Evolutionary conservation across 805 yeast species (phyloP).

Genomic region (baker's yeast (Saccharomyces cerevisiae)): DNA sequence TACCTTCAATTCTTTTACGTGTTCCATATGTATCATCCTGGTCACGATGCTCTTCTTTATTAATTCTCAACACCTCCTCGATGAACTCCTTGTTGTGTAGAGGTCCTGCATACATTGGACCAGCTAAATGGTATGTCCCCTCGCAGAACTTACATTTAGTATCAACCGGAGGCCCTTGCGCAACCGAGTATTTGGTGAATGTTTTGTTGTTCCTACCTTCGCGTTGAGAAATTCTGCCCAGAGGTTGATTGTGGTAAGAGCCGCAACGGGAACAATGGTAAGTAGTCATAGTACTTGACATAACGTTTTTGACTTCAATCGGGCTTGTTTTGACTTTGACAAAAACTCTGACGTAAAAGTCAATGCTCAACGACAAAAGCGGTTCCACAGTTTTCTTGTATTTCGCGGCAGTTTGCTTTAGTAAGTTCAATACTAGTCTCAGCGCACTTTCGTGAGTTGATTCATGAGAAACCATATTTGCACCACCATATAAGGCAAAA

Average conservation of each 20-base stretch:
- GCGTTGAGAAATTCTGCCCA: constrained; percentile 54
- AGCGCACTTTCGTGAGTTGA: constrained; percentile 91
- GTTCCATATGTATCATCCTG: constrained; percentile 59
- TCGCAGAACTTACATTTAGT: constrained; percentile 62
- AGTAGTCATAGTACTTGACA: constrained; percentile 66
- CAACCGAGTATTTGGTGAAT: constrained; percentile 48
- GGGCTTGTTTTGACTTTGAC: constrained; percentile 74
- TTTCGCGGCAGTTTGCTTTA: constrained; percentile 79
- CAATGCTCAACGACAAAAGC: constrained; percentile 74
- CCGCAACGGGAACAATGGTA: constrained; percentile 88
- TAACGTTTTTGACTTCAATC: constrained; percentile 67
- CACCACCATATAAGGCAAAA: constrained; percentile 90
- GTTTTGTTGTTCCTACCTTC: constrained; percentile 32
- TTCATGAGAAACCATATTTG: constrained; percentile 67
- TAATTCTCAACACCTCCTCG: constrained; percentile 49
- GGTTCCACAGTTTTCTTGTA: constrained; percentile 87
- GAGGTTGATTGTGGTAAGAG: constrained; percentile 55
- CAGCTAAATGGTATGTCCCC: constrained; percentile 65
- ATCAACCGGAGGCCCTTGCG: constrained; percentile 57
- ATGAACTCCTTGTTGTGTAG: constrained; percentile 67
- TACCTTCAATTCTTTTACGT: constrained; percentile 76
- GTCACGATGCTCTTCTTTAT: constrained; percentile 37
- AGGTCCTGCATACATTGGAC: constrained; percentile 92
- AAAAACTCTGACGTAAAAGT: constrained; percentile 84
- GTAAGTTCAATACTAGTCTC: constrained; percentile 67